phyloP scores from a whole-genome alignment of 257 asterid species.

The Nicotiana tabacum region DNA sequence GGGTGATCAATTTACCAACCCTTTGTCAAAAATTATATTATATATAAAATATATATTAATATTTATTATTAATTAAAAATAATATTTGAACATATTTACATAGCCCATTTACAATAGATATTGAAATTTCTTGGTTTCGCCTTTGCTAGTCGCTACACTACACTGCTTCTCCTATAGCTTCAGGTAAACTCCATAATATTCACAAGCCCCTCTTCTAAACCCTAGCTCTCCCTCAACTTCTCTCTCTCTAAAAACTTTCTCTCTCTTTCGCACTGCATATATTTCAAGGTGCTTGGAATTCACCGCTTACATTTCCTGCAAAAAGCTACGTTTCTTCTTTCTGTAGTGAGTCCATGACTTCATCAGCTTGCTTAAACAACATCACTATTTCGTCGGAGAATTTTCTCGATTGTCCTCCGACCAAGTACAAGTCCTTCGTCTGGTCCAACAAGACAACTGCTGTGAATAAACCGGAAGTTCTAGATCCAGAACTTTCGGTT shows the following conservation, averaged over 20 bases:
- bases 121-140: no score
- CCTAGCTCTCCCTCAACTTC: not conserved
- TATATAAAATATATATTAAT: no score
- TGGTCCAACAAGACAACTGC: constrained; percentile 28
- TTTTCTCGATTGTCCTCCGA: constrained; percentile 44
- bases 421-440: constrained; percentile 42
- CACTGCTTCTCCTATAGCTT: not conserved
- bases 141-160: not conserved
- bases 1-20: no score
- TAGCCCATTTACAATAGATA: no score
- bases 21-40: no score
- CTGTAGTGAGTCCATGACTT: constrained; percentile 37
- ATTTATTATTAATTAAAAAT: no score
- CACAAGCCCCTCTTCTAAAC: not conserved
- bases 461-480: not conserved
- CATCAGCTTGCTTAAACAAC: constrained; percentile 66
- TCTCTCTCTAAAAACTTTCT: not conserved
- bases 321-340: not conserved
- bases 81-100: no score
- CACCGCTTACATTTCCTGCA: not conserved
- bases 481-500: constrained; percentile 22
- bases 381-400: constrained; percentile 52
- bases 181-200: not conserved
- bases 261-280: not conserved
- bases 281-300: not conserved